These are phyloP conservation scores for Saccharomyces hybrid DNA, from an alignment of 1,139 yeast species.

Conservation along the genomic window DNA sequence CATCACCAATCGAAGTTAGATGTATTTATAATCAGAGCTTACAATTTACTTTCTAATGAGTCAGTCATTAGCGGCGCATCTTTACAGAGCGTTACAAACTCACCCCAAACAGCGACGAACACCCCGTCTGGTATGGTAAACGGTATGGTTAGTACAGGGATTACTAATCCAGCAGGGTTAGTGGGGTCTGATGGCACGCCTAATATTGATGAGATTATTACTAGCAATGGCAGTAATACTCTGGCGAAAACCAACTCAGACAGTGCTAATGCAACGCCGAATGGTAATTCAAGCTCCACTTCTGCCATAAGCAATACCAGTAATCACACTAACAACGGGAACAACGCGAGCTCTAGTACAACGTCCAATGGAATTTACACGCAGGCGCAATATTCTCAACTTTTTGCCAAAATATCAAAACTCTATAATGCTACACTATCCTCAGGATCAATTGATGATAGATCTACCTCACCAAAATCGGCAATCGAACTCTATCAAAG, in stretches of 20 bases:
- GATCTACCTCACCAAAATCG: constrained; percentile 28
- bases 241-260: constrained; percentile 1
- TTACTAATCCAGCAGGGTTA: not conserved
- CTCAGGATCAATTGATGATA: constrained; percentile 22
- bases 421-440: constrained; percentile 25
- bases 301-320: constrained; percentile 8
- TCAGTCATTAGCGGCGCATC: constrained; percentile 20
- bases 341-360: constrained; percentile 6
- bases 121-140: constrained; percentile 17
- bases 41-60: constrained; percentile 24
- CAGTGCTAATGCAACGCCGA: constrained; percentile 12
- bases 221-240: not conserved
- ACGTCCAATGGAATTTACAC: constrained; percentile 3
- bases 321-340: not conserved
- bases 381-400: constrained; percentile 17
- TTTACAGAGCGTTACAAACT: constrained; percentile 16
- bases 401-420: constrained; percentile 23
- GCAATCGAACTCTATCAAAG: constrained; percentile 30
- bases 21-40: constrained; percentile 28
- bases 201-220: constrained; percentile 1
- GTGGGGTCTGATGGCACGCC: constrained; percentile 5
- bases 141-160: not conserved
- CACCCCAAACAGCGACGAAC: constrained; percentile 21
- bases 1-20: constrained; percentile 30
- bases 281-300: constrained; percentile 1